phyloP scores from a whole-genome alignment of 345 rosid species.

The Kernera saxatilis region DNA sequence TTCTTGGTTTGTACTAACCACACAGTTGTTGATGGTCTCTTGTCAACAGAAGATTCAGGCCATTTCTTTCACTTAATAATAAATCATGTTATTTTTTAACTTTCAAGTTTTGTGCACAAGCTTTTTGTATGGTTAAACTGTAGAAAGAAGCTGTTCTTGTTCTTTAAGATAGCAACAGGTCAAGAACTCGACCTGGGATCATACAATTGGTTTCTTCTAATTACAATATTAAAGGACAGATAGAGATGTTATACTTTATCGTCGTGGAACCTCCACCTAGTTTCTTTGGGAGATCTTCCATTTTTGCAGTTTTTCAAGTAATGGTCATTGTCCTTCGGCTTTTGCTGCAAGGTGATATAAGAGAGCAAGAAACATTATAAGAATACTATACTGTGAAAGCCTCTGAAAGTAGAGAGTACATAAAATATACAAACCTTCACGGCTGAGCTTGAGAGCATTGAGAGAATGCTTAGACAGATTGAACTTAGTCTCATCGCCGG shows the following conservation, averaged over 20 bases:
- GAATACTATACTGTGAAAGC: background rate
- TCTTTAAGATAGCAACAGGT: conserved; percentile 15
- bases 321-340: conserved; percentile 92
- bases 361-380: background rate
- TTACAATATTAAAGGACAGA: background rate
- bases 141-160: conserved; percentile 6
- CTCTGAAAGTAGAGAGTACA: background rate
- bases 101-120: conserved; percentile 5
- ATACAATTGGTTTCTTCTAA: conserved; percentile 4
- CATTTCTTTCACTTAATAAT: background rate
- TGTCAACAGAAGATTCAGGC: background rate
- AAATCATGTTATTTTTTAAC: background rate
- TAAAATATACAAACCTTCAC: conserved; percentile 52
- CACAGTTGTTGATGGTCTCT: background rate
- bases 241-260: conserved; percentile 61
- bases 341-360: conserved; percentile 57
- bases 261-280: conserved; percentile 99
- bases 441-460: conserved; percentile 96
- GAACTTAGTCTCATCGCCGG: conserved; percentile 98
- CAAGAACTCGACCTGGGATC: conserved; percentile 16
- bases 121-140: background rate
- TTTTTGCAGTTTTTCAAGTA: conserved; percentile 93
- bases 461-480: conserved; percentile 94
- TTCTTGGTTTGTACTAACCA: conserved; percentile 20
- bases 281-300: conserved; percentile 96